phyloP scores from a whole-genome alignment of 345 rosid species.

The Kandelia obovata region DNA sequence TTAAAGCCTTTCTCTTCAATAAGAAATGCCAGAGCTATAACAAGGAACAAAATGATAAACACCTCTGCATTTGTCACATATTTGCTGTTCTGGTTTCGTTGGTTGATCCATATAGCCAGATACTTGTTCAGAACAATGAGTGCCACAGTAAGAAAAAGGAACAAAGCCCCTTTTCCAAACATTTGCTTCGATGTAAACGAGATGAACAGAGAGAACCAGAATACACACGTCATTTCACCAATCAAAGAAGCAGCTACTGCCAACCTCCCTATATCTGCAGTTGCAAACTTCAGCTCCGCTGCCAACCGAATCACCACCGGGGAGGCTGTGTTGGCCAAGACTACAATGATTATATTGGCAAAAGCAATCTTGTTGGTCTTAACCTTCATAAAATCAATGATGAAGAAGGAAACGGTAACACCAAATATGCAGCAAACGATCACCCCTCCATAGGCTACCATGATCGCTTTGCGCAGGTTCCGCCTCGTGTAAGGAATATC shows the following conservation, averaged over 20 bases:
- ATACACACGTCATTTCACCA: slow-evolving; percentile 50
- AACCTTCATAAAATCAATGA: slow-evolving; percentile 28
- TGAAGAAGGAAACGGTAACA: slow-evolving; percentile 30
- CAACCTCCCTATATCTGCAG: slow-evolving; percentile 61
- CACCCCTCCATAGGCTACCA: slow-evolving; percentile 47
- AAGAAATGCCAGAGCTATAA: slow-evolving; percentile 31
- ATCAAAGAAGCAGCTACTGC: slow-evolving; percentile 53
- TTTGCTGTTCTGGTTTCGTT: slow-evolving; percentile 52
- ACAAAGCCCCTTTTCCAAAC: slow-evolving; percentile 27
- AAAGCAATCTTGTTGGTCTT: slow-evolving; percentile 16
- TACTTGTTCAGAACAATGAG: slow-evolving; percentile 41
- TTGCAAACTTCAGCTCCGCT: slow-evolving; percentile 64
- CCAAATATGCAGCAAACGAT: slow-evolving; percentile 37
- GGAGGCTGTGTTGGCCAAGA: slow-evolving; percentile 62
- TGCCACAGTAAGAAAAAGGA: slow-evolving; percentile 25
- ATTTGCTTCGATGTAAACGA: slow-evolving; percentile 20
- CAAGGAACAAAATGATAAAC: slow-evolving; percentile 38
- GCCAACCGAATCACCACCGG: slow-evolving; percentile 62
- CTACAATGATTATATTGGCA: slow-evolving; percentile 28
- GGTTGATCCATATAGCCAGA: slow-evolving; percentile 54
- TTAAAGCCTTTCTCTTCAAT: slow-evolving; percentile 43
- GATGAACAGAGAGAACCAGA: slow-evolving; percentile 24
- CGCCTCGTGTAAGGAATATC: slow-evolving; percentile 55
- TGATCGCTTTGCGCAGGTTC: slow-evolving; percentile 41
- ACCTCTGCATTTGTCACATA: slow-evolving; percentile 59